phyloP scores from a whole-genome alignment of 495 filamentous ascomycete genomes.

The Aspergillus biplanus region DNA sequence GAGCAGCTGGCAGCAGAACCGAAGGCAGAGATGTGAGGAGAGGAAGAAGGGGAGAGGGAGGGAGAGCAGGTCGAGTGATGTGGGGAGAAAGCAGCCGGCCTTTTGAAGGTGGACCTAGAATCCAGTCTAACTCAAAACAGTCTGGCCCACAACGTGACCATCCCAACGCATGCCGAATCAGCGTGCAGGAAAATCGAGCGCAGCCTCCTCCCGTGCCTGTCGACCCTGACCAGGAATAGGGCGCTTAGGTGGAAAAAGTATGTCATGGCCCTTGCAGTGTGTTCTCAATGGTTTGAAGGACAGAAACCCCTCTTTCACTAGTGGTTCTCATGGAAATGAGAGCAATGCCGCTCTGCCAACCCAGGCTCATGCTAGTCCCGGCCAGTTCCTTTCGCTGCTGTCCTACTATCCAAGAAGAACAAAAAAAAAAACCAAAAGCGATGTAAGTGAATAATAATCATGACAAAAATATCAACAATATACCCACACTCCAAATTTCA shows the following conservation, averaged over 20 bases:
- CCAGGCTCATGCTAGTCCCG: no score
- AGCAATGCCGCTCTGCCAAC: background rate
- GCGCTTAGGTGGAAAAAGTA: slow-evolving; percentile 2
- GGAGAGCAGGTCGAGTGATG: slow-evolving; percentile 37
- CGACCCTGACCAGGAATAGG: background rate
- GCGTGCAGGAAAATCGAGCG: slow-evolving; percentile 1
- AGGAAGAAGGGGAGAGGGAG: slow-evolving; percentile 29
- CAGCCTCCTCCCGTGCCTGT: slow-evolving; percentile 9
- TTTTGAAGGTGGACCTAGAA: slow-evolving; percentile 51
- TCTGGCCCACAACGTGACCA: slow-evolving; percentile 45
- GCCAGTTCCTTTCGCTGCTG: background rate
- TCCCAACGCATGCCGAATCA: slow-evolving; percentile 34
- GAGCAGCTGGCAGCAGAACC: slow-evolving; percentile 37
- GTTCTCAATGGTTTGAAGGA: background rate
- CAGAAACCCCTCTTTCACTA: background rate
- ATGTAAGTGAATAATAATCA: no score
- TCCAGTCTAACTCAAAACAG: slow-evolving; percentile 51
- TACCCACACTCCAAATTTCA: background rate
- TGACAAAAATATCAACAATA: background rate
- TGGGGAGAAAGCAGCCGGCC: slow-evolving; percentile 44
- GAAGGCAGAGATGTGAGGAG: slow-evolving; percentile 19
- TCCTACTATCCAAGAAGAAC: no score
- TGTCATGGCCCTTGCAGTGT: slow-evolving; percentile 13
- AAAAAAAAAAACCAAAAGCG: no score
- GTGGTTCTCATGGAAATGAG: background rate